Percentiles rank a stretch among this genome's conserved stretches.
Conservation (phyloP, 2,329 filamentous ascomycete genomes). For the Trichoderma arundinaceum region DNA sequence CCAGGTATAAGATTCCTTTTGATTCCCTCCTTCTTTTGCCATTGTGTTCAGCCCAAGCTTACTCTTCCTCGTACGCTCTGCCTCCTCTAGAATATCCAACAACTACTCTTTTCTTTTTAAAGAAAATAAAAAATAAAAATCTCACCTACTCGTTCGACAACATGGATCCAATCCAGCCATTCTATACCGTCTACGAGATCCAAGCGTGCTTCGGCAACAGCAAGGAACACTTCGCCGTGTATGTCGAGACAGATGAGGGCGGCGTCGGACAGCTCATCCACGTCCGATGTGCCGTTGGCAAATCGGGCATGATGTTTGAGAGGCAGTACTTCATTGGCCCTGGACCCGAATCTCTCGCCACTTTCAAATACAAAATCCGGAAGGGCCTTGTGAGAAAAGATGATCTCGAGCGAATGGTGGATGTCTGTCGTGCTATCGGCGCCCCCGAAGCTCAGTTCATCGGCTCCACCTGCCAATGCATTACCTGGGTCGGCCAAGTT, state of each 20-base stretch:
- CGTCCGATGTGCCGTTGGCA: constrained; percentile 11
- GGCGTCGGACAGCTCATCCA: constrained; percentile 17
- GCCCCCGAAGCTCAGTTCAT: constrained; percentile 8
- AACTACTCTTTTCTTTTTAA: neutral
- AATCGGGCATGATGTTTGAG: constrained; percentile 16
- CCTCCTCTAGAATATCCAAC: neutral
- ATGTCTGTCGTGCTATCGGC: neutral
- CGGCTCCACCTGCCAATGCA: constrained; percentile 7
- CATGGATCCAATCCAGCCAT: neutral
- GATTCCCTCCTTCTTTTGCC: neutral
- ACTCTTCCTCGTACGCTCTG: neutral
- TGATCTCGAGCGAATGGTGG: neutral
- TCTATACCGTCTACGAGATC: constrained; percentile 19
- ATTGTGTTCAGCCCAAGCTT: neutral
- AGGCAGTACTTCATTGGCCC: constrained; percentile 7
- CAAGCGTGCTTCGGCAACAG: neutral
- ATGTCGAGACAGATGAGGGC: constrained; percentile 9
- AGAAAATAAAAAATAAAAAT: neutral
- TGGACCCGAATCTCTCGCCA: constrained; percentile 18
- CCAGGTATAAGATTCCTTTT: neutral
- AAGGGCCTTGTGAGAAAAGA: neutral
- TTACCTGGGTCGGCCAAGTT: neutral
- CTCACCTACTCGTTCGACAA: neutral
- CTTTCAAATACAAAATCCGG: neutral
- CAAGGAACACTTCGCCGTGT: constrained; percentile 2